Evolutionary conservation across 768 basidiomycete genomes (phyloP).

Genomic region (Butyriboletus loyo): DNA sequence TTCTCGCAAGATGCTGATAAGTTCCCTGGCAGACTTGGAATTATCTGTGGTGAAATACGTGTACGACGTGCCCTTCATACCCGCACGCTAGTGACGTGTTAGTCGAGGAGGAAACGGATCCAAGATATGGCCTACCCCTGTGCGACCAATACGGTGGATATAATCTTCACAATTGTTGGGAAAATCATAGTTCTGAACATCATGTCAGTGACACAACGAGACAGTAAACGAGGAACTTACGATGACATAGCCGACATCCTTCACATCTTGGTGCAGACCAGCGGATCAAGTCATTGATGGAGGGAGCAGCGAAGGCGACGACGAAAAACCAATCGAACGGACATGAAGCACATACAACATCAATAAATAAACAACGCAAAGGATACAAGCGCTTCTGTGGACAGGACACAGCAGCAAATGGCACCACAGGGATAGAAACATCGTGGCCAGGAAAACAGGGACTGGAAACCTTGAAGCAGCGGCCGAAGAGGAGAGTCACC

Average conservation of each 20-base stretch:
- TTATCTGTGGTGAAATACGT: slow-evolving; percentile 98
- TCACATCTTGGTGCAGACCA: slow-evolving; percentile 72
- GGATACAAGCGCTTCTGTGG: slow-evolving; percentile 32
- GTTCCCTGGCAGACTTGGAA: slow-evolving; percentile 89
- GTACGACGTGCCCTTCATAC: slow-evolving; percentile 87
- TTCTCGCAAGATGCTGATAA: slow-evolving; percentile 81
- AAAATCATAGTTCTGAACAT: slow-evolving; percentile 86
- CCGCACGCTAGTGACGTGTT: slow-evolving; percentile 64
- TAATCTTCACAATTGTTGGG: slow-evolving; percentile 98
- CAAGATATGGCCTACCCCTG: slow-evolving; percentile 58
- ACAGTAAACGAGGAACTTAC: slow-evolving; percentile 45
- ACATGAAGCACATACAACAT: slow-evolving; percentile 35
- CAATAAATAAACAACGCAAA: slow-evolving; percentile 28
- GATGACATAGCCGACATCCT: slow-evolving; percentile 98
- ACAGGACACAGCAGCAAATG: slow-evolving; percentile 26
- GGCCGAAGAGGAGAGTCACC: slow-evolving; percentile 23
- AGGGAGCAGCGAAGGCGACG: slow-evolving; percentile 16
- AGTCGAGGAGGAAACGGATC: slow-evolving; percentile 1
- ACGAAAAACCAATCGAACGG: slow-evolving; percentile 10
- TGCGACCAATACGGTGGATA: slow-evolving; percentile 98
- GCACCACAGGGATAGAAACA: slow-evolving; percentile 22
- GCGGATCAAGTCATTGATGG: slow-evolving; percentile 31
- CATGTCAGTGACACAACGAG: slow-evolving; percentile 4
- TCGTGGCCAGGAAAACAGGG: slow-evolving; percentile 23
- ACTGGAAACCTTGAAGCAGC: slow-evolving; percentile 20